A percentile compares a stretch with the other conserved stretches of the same genome.
Evolutionary conservation across 2,329 filamentous ascomycete genomes (phyloP).

Genomic region (Clarireedia homoeocarpa): DNA sequence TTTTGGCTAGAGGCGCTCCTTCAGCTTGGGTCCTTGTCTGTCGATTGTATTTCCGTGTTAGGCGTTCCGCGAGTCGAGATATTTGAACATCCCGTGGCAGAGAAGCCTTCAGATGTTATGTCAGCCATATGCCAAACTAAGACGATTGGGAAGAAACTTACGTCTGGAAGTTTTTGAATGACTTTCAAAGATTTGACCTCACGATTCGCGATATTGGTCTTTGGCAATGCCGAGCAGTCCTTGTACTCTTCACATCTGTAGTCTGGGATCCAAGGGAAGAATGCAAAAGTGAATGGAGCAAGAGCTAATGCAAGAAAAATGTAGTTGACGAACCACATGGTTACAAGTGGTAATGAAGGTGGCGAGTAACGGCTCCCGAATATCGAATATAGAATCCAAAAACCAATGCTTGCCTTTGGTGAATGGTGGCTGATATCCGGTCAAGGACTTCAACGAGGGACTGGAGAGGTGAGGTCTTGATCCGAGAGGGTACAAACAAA

Average conservation of each 20-base stretch:
- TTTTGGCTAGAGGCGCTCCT: constrained; percentile 14
- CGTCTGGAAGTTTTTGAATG: constrained; percentile 16
- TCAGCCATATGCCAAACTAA: background rate
- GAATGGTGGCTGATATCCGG: too few relatives aligned
- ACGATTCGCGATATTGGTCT: background rate
- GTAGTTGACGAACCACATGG: background rate
- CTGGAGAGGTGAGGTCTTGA: background rate
- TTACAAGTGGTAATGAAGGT: background rate
- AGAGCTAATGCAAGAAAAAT: background rate
- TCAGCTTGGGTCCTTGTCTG: constrained; percentile 6
- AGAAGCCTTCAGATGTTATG: constrained; percentile 9
- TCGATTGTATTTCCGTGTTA: constrained; percentile 22
- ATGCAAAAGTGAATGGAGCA: constrained; percentile 17
- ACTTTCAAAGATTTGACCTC: constrained; percentile 11
- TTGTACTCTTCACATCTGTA: constrained; percentile 16
- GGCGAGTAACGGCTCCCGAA: background rate
- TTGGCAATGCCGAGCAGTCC: background rate
- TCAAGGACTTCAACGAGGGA: too few relatives aligned
- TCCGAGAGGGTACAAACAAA: too few relatives aligned
- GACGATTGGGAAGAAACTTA: constrained; percentile 3
- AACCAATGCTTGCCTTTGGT: too few relatives aligned
- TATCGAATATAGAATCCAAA: too few relatives aligned
- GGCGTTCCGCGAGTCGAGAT: constrained; percentile 13
- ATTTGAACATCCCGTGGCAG: constrained; percentile 17
- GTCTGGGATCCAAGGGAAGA: constrained; percentile 21